A percentile compares a stretch with the other conserved stretches of the same genome.
Conservation (phyloP, 306 rosid species). For the peach (Prunus persica) region DNA sequence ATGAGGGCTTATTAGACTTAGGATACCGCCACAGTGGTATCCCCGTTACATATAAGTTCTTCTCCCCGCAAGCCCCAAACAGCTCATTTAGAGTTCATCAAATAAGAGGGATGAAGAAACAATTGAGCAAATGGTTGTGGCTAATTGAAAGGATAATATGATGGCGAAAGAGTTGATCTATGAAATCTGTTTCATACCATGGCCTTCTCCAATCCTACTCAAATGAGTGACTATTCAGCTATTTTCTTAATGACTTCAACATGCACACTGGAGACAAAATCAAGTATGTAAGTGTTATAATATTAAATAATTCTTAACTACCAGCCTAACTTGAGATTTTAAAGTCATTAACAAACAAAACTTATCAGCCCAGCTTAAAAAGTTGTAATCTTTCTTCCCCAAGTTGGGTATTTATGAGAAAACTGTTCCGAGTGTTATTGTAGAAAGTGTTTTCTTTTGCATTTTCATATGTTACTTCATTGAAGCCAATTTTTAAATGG, state of each 20-base stretch:
- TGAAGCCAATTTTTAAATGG: no score
- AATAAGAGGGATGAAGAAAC: not conserved
- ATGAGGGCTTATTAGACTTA: no score
- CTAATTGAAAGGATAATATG: not conserved
- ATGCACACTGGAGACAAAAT: constrained; percentile 23
- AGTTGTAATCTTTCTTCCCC: no score
- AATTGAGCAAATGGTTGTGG: not conserved
- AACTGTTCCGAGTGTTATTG: no score
- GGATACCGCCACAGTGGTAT: no score
- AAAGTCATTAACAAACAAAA: no score
- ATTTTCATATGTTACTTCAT: no score
- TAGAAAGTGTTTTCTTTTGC: not conserved
- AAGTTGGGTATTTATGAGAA: no score
- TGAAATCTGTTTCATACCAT: constrained; percentile 48
- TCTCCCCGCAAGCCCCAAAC: constrained; percentile 33
- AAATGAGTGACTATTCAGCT: constrained; percentile 78
- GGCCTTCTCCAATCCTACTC: constrained; percentile 80
- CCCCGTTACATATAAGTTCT: no score
- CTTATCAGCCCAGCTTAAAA: no score
- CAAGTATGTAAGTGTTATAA: not conserved
- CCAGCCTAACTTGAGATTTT: no score
- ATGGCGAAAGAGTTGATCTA: not conserved
- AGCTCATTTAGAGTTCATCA: not conserved
- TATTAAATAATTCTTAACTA: no score
- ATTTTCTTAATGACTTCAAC: constrained; percentile 79